Evolutionary conservation across 208 protist genomes (phyloP), one percentile per base, ranked within the genome.

Genomic region (Phytomonas sp.): DNA sequence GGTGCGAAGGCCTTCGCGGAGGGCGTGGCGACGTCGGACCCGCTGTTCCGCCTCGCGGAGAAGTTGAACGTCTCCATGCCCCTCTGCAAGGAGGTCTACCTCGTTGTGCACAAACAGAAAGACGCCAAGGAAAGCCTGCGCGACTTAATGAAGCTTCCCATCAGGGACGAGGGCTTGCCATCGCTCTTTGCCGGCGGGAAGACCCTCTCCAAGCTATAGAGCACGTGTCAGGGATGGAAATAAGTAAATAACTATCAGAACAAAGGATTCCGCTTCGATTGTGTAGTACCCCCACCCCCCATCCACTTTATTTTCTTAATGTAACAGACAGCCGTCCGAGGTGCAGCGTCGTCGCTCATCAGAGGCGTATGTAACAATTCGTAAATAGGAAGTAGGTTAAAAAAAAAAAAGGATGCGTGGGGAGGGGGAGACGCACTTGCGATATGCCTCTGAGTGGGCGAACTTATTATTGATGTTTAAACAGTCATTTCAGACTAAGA

Each of bases 1-100:
- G 84, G 68, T 29, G 77, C 80, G 61, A 88, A 87, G 73, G 84
- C 87, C 16, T 87, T 95, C 33, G 84, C 87, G 14, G 89, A 95
- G 74, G 89, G 89, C 31, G 81, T 91, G 42, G 81, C 84, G 34
- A 92, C 87, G 10, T 82, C 83, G 5, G 82, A 92, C 52, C 74
- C 89, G 34, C 83, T 95, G 60, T 74, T 86, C 72, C 78, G 73
- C n/a, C 75, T 95, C 26, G 84, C 83, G 3, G 63, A 81, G 63
- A 68, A 80, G 65, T 52, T 76, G 30, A 78, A 82, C n/a, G 83
- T 95, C 40, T 56, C 68, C 12, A 76, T 93, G 68, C 87, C 82
- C n/a, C 79, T 95, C 29, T 87, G 79, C 74, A 52, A 78, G 16
- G 75, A 82, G 76, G 86, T 94, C 70, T 89, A 88, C 76, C 52